phyloP scores from a whole-genome alignment of 805 yeast genomes.

The Clavispora asparagi region DNA sequence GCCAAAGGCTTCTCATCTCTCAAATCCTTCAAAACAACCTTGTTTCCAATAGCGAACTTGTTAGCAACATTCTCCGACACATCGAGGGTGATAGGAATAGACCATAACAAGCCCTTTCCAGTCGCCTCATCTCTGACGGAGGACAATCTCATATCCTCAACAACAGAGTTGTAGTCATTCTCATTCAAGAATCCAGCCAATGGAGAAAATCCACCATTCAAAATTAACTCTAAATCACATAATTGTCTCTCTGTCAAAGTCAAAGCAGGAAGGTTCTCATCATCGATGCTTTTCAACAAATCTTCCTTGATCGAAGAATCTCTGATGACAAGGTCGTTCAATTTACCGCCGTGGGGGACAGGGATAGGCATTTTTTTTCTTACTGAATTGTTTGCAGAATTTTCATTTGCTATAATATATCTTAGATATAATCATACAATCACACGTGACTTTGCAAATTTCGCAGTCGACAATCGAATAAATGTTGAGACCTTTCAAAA shows the following conservation, averaged over 20 bases:
- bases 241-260: conserved; percentile 79
- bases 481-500: not conserved
- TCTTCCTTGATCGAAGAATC: conserved; percentile 58
- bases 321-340: conserved; percentile 80
- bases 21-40: conserved; percentile 73
- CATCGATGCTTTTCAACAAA: conserved; percentile 54
- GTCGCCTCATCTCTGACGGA: conserved; percentile 28
- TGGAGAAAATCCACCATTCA: conserved; percentile 94
- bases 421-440: conserved; percentile 13
- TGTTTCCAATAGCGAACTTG: conserved; percentile 47
- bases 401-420: conserved; percentile 1
- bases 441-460: conserved; percentile 14
- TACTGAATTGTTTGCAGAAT: not conserved
- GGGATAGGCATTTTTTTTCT: conserved; percentile 47
- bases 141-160: conserved; percentile 62
- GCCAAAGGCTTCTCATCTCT: conserved; percentile 78
- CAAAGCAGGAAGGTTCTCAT: conserved; percentile 36
- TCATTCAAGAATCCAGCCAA: conserved; percentile 61
- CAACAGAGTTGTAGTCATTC: conserved; percentile 65
- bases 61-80: conserved; percentile 49
- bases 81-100: conserved; percentile 90
- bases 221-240: conserved; percentile 86
- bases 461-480: not conserved
- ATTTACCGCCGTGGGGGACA: conserved; percentile 87
- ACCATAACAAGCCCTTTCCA: conserved; percentile 70